These are phyloP conservation scores for Solanum tarijense DNA, from an alignment of 257 asterid species.

Conservation along the genomic window DNA sequence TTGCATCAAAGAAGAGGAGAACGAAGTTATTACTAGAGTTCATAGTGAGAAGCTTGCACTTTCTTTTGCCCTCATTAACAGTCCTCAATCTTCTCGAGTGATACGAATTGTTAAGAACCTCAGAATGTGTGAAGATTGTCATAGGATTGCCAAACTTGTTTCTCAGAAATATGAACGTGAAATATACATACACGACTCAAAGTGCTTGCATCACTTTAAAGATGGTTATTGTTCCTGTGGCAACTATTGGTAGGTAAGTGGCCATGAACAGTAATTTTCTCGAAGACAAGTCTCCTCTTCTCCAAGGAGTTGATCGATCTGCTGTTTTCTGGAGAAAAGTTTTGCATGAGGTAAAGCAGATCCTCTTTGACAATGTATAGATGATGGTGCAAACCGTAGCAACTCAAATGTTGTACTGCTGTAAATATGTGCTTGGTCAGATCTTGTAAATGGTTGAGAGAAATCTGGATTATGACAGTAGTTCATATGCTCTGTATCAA, in stretches of 20 bases:
- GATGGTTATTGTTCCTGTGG: constrained; percentile 78
- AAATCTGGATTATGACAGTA: background rate
- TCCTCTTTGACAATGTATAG: background rate
- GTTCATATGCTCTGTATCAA: background rate
- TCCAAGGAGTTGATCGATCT: background rate
- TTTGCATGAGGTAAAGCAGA: background rate
- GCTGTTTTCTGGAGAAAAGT: background rate
- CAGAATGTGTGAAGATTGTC: constrained; percentile 68
- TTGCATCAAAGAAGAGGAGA: constrained; percentile 49
- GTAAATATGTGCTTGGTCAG: background rate
- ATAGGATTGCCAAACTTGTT: constrained; percentile 44
- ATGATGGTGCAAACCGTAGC: background rate
- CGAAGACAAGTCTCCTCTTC: background rate
- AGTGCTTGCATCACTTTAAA: constrained; percentile 71
- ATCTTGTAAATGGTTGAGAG: background rate
- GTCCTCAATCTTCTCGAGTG: constrained; percentile 15
- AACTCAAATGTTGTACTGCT: background rate
- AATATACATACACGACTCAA: constrained; percentile 52
- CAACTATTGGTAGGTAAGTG: constrained; percentile 53
- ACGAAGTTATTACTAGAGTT: constrained; percentile 29
- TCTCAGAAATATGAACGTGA: constrained; percentile 33
- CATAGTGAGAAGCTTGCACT: constrained; percentile 72
- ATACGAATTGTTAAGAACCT: constrained; percentile 54
- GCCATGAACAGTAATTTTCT: background rate
- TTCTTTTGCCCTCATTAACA: constrained; percentile 41